phyloP scores from a whole-genome alignment of 805 yeast species.

The Teunomyces kruisii region DNA sequence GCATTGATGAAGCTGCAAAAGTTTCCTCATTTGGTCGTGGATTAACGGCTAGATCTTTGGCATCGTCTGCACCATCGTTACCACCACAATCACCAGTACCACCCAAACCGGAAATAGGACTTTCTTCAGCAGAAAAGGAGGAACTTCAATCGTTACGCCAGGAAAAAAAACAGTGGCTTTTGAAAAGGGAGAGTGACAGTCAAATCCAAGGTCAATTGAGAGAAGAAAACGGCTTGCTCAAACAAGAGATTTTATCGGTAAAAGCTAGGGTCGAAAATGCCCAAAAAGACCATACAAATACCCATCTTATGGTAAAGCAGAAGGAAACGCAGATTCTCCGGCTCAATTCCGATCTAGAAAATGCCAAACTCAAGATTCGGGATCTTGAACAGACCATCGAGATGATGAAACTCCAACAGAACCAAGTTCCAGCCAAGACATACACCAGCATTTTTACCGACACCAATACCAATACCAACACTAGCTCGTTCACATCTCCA shows the following conservation, averaged over 20 bases:
- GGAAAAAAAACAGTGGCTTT: constrained; percentile 52
- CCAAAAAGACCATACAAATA: constrained; percentile 51
- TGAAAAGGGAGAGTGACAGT: constrained; percentile 18
- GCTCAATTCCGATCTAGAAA: constrained; percentile 60
- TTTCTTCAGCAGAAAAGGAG: constrained; percentile 29
- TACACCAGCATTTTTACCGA: constrained; percentile 5
- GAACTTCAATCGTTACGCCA: constrained; percentile 52
- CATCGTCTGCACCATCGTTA: constrained; percentile 19
- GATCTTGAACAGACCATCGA: constrained; percentile 51
- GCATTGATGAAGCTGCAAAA: constrained; percentile 30
- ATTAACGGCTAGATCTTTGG: constrained; percentile 44
- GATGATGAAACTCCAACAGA: constrained; percentile 28
- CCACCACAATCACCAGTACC: constrained; percentile 15
- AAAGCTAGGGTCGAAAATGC: constrained; percentile 38
- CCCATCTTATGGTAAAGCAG: constrained; percentile 55
- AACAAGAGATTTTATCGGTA: constrained; percentile 23
- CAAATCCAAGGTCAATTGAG: constrained; percentile 24
- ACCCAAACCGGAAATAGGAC: constrained; percentile 11
- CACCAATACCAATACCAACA: constrained; percentile 10
- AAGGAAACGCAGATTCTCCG: constrained; percentile 69
- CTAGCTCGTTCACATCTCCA: constrained; percentile 9
- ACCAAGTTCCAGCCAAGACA: constrained; percentile 16
- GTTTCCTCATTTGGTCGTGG: constrained; percentile 34
- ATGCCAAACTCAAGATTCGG: constrained; percentile 48
- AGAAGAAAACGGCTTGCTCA: constrained; percentile 22